These are phyloP conservation scores for Ajuga reptans DNA, from an alignment of 305 asterid genomes.

Conservation along the genomic window DNA sequence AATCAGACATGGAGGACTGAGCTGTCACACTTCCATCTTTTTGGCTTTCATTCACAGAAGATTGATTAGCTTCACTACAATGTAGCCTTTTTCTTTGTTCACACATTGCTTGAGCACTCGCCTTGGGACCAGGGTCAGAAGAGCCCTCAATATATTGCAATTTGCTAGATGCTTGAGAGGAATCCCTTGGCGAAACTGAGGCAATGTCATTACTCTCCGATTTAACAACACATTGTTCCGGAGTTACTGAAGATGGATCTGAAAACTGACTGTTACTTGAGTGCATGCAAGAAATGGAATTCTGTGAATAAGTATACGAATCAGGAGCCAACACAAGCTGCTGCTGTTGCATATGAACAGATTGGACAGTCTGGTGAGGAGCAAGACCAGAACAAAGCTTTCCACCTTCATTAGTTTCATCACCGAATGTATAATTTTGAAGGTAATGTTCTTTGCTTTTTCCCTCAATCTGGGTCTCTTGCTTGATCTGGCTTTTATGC, in stretches of 20 bases:
- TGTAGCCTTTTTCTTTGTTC: constrained; percentile 28
- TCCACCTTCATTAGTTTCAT: constrained; percentile 24
- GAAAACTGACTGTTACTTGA: constrained; percentile 33
- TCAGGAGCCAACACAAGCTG: constrained; percentile 22
- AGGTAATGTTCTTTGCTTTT: constrained; percentile 26
- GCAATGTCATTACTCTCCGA: constrained; percentile 34
- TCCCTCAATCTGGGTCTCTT: constrained; percentile 27
- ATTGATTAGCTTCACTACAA: constrained; percentile 20
- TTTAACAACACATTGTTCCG: constrained; percentile 31
- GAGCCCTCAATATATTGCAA: constrained; percentile 28
- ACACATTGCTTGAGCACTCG: constrained; percentile 17
- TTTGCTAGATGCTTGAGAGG: constrained; percentile 40
- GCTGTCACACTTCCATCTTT: constrained; percentile 16
- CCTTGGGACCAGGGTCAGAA: constrained; percentile 32
- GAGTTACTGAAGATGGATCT: constrained; percentile 27
- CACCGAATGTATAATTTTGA: constrained; percentile 29
- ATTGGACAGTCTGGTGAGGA: constrained; percentile 30
- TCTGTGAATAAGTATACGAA: constrained; percentile 37
- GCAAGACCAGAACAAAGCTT: constrained; percentile 31
- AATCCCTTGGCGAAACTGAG: constrained; percentile 37
- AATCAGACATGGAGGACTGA: constrained; percentile 29
- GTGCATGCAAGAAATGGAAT: constrained; percentile 31
- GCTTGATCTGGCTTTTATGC: constrained; percentile 35
- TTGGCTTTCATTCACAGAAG: constrained; percentile 18
- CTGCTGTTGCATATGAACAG: constrained; percentile 31